Percentiles rank a stretch among this genome's conserved stretches.
Evolutionary conservation across 148 eudicot species (phyloP).

Genomic region (Selenicereus undatus): DNA sequence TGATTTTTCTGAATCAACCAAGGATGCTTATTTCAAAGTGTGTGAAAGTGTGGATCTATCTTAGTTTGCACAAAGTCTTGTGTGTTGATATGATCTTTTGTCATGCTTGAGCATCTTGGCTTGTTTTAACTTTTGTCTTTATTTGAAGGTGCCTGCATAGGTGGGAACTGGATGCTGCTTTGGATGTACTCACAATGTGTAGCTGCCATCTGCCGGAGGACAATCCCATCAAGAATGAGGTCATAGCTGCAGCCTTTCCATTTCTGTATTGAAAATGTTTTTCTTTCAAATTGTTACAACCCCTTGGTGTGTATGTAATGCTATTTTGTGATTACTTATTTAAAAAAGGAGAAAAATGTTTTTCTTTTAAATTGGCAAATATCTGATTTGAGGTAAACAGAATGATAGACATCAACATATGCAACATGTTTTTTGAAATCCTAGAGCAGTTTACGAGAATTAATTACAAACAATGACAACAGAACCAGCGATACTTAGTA

Average conservation of each 20-base stretch:
- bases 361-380: background rate
- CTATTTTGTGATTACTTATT: background rate
- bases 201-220: conserved; percentile 79
- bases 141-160: conserved; percentile 66
- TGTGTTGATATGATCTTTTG: background rate
- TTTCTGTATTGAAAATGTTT: background rate
- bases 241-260: conserved; percentile 20
- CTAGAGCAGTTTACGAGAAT: too few species aligned
- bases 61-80: background rate
- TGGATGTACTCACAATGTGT: conserved; percentile 98
- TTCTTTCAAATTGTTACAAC: background rate
- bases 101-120: background rate
- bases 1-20: too few species aligned
- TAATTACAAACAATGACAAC: too few species aligned
- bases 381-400: too few species aligned
- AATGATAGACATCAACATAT: too few species aligned
- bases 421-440: too few species aligned
- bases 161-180: conserved; percentile 94
- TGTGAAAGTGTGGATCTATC: background rate
- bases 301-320: background rate
- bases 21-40: background rate
- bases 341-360: background rate
- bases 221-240: conserved; percentile 71
- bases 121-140: background rate
- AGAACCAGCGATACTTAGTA: too few species aligned